A percentile compares a stretch with the other conserved stretches of the same genome.
Evolutionary conservation across 2,329 filamentous ascomycete species (phyloP).

Genomic region (Parastagonospora avenae): DNA sequence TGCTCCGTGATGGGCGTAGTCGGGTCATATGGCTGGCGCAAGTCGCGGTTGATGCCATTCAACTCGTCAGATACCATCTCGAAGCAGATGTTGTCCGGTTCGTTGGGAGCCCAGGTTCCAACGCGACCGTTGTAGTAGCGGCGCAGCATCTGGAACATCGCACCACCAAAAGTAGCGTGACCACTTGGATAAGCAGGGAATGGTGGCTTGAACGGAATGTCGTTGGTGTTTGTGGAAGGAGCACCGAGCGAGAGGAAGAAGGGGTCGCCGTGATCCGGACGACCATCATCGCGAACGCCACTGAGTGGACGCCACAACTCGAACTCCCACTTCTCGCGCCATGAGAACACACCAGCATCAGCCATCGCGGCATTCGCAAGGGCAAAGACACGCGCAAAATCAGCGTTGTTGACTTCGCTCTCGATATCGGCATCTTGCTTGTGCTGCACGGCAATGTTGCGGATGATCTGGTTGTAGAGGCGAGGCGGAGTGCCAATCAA

Average conservation of each 20-base stretch:
- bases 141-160: conserved; percentile 27
- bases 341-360: conserved; percentile 36
- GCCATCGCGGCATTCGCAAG: conserved; percentile 28
- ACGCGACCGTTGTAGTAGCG: conserved; percentile 32
- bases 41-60: conserved; percentile 30
- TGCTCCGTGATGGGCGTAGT: conserved; percentile 27
- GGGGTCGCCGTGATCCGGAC: conserved; percentile 19
- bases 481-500: conserved; percentile 30
- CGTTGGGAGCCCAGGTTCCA: conserved; percentile 20
- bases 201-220: conserved; percentile 30
- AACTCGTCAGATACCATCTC: conserved; percentile 28
- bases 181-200: conserved; percentile 35
- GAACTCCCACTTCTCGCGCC: conserved; percentile 36
- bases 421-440: neutral
- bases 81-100: conserved; percentile 29
- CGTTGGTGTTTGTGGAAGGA: conserved; percentile 30
- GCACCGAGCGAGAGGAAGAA: conserved; percentile 31
- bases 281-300: conserved; percentile 27
- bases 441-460: conserved; percentile 25
- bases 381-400: conserved; percentile 34
- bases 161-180: conserved; percentile 33
- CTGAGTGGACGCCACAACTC: conserved; percentile 38
- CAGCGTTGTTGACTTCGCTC: conserved; percentile 27
- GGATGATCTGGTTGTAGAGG: conserved; percentile 30
- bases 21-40: conserved; percentile 29